phyloP scores from a whole-genome alignment of 345 rosid species.

The Chamaenerion angustifolium region DNA sequence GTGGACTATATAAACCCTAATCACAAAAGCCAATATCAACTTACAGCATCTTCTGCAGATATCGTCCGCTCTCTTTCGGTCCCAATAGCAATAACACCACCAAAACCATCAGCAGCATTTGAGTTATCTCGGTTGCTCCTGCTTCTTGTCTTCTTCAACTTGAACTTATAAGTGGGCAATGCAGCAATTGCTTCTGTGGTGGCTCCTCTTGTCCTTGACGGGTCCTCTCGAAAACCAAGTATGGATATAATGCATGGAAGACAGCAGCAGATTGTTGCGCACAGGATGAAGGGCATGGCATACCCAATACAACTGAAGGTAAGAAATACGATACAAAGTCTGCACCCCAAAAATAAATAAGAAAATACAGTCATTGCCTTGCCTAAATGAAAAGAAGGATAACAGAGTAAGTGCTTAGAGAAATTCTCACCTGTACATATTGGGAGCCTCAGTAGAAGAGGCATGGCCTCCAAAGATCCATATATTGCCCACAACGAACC shows the following conservation, averaged over 20 bases:
- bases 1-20: too few species aligned
- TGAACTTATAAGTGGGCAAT: slow-evolving; percentile 85
- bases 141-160: slow-evolving; percentile 52
- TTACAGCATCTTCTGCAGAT: slow-evolving; percentile 93
- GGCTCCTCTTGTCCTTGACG: slow-evolving; percentile 80
- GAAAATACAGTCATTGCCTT: slow-evolving; percentile 6
- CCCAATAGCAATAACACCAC: slow-evolving; percentile 78
- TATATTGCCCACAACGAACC: slow-evolving; percentile 99
- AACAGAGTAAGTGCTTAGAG: neutral
- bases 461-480: slow-evolving; percentile 98
- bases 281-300: slow-evolving; percentile 96
- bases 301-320: slow-evolving; percentile 92
- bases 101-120: slow-evolving; percentile 36
- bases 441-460: slow-evolving; percentile 78
- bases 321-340: slow-evolving; percentile 95
- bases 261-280: slow-evolving; percentile 96
- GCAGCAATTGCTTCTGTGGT: slow-evolving; percentile 78
- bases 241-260: slow-evolving; percentile 86
- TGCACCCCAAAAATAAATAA: slow-evolving; percentile 18
- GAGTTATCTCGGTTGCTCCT: slow-evolving; percentile 35
- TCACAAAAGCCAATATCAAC: slow-evolving; percentile 3
- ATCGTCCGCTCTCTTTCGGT: slow-evolving; percentile 68
- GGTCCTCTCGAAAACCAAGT: slow-evolving; percentile 89
- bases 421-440: slow-evolving; percentile 66
- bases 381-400: neutral